These are phyloP conservation scores for Aeschynomene evenia DNA, from an alignment of 306 rosid species.

Conservation along the genomic window DNA sequence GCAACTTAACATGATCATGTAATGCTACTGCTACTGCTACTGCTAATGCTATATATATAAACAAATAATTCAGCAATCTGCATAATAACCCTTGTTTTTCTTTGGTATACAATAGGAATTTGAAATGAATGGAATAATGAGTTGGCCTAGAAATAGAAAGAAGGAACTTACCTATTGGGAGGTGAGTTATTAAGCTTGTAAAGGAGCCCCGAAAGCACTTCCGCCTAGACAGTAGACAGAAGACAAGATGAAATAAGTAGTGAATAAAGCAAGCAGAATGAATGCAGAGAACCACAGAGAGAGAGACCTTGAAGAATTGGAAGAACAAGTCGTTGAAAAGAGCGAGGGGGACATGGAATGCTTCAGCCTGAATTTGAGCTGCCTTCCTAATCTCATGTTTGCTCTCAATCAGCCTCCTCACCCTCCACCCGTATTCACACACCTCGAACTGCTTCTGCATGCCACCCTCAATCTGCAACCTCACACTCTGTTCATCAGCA, in stretches of 20 bases:
- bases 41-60: too few relatives aligned
- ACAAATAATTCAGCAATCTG: too few relatives aligned
- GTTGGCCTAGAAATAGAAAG: neutral
- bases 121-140: too few relatives aligned
- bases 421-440: conserved; percentile 71
- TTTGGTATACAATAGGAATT: too few relatives aligned
- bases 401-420: conserved; percentile 54
- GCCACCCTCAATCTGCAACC: conserved; percentile 29
- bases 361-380: conserved; percentile 72
- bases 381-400: conserved; percentile 65
- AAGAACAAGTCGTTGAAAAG: conserved; percentile 68
- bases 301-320: conserved; percentile 71
- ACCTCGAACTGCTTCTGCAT: conserved; percentile 33
- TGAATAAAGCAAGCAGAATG: neutral
- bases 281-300: neutral
- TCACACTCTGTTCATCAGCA: conserved; percentile 30
- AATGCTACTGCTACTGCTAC: too few relatives aligned
- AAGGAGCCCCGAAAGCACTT: conserved; percentile 75
- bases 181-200: conserved; percentile 75
- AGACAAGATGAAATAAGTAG: conserved; percentile 4
- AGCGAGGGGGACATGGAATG: conserved; percentile 65
- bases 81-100: too few relatives aligned
- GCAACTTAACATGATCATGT: too few relatives aligned
- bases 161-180: conserved; percentile 51
- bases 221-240: conserved; percentile 77